phyloP scores from a whole-genome alignment of 108 stramenopile species.

The Chaetoceros tenuissimus region DNA sequence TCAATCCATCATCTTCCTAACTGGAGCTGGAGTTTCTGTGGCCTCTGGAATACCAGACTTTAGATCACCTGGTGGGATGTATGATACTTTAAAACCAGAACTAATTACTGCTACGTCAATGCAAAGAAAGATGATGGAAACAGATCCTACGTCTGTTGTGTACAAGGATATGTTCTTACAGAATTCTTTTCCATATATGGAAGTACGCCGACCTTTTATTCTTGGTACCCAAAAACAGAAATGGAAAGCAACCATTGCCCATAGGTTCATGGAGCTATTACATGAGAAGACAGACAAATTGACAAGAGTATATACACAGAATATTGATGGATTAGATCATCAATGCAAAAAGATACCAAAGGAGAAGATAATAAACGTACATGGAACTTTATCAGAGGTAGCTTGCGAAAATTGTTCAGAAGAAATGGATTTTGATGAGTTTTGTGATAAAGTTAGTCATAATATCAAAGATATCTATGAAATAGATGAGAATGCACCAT shows the following conservation, averaged over 20 bases:
- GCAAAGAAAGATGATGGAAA: conserved; percentile 42
- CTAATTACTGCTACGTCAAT: conserved; percentile 50
- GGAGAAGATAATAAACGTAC: conserved; percentile 49
- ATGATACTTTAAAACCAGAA: conserved; percentile 60
- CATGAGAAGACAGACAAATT: conserved; percentile 48
- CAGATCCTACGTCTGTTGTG: conserved; percentile 59
- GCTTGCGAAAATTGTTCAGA: conserved; percentile 60
- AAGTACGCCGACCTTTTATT: conserved; percentile 73
- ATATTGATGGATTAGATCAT: conserved; percentile 77
- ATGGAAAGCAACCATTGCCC: conserved; percentile 66
- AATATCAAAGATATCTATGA: conserved; percentile 68
- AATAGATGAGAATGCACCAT: conserved; percentile 17
- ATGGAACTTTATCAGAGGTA: conserved; percentile 53
- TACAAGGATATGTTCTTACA: conserved; percentile 42
- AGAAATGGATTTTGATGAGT: conserved; percentile 25
- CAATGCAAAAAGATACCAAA: conserved; percentile 37
- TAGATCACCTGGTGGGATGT: conserved; percentile 73
- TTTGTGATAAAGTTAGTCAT: conserved; percentile 30
- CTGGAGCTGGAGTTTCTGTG: conserved; percentile 69
- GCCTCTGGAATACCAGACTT: conserved; percentile 84
- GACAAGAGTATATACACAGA: conserved; percentile 68
- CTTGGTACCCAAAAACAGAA: conserved; percentile 37
- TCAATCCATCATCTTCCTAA: conserved; percentile 43
- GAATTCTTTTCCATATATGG: conserved; percentile 64
- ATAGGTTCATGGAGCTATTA: conserved; percentile 48